phyloP scores from a whole-genome alignment of 169 alveolate species.

The Cryptosporidium ryanae region DNA sequence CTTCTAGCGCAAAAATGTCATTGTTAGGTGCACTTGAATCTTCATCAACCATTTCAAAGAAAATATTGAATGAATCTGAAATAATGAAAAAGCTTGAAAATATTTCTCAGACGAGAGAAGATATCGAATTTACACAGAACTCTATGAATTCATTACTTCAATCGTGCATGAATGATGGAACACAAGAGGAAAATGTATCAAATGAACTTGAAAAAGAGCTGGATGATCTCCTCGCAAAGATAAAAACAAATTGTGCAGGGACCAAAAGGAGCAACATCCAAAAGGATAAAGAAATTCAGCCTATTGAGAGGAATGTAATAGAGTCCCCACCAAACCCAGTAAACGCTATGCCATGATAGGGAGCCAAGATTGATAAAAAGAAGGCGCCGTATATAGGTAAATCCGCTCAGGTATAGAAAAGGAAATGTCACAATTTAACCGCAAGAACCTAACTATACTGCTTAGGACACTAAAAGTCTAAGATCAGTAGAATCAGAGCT shows the following conservation, averaged over 20 bases:
- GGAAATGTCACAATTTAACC: not conserved
- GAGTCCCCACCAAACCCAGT: not conserved
- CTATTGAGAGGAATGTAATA: not conserved
- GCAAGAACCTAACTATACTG: not conserved
- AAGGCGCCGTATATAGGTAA: too few relatives aligned
- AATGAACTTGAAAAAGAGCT: constrained; percentile 45
- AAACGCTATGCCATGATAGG: not conserved
- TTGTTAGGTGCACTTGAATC: constrained; percentile 56
- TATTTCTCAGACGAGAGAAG: constrained; percentile 27
- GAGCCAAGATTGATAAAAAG: not conserved
- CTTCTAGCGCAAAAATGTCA: constrained; percentile 45
- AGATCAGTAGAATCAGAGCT: constrained; percentile 86
- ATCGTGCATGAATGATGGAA: constrained; percentile 3
- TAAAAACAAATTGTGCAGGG: not conserved
- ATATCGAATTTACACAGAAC: constrained; percentile 29
- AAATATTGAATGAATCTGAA: constrained; percentile 41
- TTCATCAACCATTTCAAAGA: constrained; percentile 25
- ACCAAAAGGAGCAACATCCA: not conserved
- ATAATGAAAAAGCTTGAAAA: constrained; percentile 41
- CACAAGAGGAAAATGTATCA: constrained; percentile 2
- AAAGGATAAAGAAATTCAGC: not conserved
- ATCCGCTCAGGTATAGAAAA: not conserved
- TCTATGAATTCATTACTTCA: constrained; percentile 47
- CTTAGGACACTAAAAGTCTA: constrained; percentile 22
- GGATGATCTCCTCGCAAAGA: constrained; percentile 11